A percentile compares a stretch with the other conserved stretches of the same genome.
phyloP scores from a whole-genome alignment of 176 grass and related monocot genomes.

The Areca catechu region DNA sequence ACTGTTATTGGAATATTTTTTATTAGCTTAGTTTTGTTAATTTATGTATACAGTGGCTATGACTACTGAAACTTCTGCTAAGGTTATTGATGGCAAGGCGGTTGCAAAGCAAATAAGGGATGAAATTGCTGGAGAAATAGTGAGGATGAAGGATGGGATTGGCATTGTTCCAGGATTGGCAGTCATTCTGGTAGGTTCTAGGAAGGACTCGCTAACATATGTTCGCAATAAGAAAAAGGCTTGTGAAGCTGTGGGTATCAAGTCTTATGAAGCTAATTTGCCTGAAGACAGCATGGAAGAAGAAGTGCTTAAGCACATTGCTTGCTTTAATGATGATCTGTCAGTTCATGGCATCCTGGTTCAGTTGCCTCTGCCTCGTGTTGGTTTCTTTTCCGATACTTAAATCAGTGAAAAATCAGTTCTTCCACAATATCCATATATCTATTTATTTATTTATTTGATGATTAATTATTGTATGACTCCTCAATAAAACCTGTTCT shows the following conservation, averaged over 20 bases:
- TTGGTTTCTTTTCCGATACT: conserved; percentile 19
- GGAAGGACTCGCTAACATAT: conserved; percentile 87
- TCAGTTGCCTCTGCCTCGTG: conserved; percentile 81
- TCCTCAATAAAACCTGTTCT: too few species aligned
- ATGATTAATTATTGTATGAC: too few species aligned
- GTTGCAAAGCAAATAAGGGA: conserved; percentile 76
- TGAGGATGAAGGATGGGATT: conserved; percentile 51
- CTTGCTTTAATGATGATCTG: conserved; percentile 60
- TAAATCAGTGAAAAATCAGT: neutral
- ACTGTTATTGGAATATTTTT: neutral
- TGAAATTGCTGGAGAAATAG: conserved; percentile 45
- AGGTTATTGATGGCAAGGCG: conserved; percentile 75
- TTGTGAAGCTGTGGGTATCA: conserved; percentile 72
- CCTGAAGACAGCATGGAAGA: conserved; percentile 66
- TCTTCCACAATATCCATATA: neutral
- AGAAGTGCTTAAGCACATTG: conserved; percentile 67
- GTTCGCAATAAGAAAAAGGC: conserved; percentile 97
- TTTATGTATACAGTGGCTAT: conserved; percentile 26
- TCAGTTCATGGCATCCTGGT: conserved; percentile 91
- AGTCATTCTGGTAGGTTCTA: conserved; percentile 71
- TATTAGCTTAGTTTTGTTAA: neutral
- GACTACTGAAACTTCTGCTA: conserved; percentile 28
- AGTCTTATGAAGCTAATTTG: conserved; percentile 68
- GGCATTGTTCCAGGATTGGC: conserved; percentile 70
- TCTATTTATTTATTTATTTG: too few species aligned